Evolutionary conservation across 1,284 basidiomycete genomes (phyloP).

Genomic region (Leucoagaricus sp.): DNA sequence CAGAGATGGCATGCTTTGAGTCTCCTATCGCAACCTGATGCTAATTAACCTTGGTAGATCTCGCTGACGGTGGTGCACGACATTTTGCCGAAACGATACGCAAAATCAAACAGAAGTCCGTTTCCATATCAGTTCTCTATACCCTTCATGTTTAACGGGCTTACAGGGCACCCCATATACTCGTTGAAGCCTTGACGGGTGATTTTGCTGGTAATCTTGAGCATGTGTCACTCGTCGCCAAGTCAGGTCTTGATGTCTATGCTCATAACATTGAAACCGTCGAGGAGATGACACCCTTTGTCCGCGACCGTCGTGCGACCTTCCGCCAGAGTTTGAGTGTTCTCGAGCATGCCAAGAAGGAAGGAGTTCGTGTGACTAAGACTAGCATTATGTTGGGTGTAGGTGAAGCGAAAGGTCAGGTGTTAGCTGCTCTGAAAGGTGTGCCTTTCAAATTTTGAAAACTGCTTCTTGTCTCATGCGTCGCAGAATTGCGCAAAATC

Average conservation of each 20-base stretch:
- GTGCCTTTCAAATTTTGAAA: conserved; percentile 7
- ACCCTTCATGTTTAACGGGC: not conserved
- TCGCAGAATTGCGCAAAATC: conserved; percentile 79
- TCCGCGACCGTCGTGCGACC: conserved; percentile 92
- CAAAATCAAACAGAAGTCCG: conserved; percentile 93
- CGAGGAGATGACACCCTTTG: conserved; percentile 91
- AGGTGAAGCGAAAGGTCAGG: conserved; percentile 86
- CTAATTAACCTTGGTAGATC: conserved; percentile 53
- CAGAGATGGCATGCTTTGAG: conserved; percentile 75
- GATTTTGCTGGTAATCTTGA: conserved; percentile 87
- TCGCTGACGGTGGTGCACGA: conserved; percentile 88
- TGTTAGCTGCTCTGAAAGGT: conserved; percentile 87
- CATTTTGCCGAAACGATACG: conserved; percentile 96
- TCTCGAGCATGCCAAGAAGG: conserved; percentile 79
- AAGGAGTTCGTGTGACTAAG: conserved; percentile 91
- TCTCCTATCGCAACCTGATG: not conserved
- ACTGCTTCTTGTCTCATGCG: not conserved
- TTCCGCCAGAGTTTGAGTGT: conserved; percentile 91
- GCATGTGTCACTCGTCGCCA: conserved; percentile 82
- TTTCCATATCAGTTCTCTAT: conserved; percentile 8
- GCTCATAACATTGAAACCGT: conserved; percentile 98
- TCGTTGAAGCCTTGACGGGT: conserved; percentile 96
- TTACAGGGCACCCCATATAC: conserved; percentile 85
- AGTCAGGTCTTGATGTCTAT: conserved; percentile 95
- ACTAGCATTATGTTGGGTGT: conserved; percentile 99